Evolutionary conservation across 257 asterid species (phyloP), one percentile per base, ranked within the genome.

Genomic region (Nicotiana otophora): DNA sequence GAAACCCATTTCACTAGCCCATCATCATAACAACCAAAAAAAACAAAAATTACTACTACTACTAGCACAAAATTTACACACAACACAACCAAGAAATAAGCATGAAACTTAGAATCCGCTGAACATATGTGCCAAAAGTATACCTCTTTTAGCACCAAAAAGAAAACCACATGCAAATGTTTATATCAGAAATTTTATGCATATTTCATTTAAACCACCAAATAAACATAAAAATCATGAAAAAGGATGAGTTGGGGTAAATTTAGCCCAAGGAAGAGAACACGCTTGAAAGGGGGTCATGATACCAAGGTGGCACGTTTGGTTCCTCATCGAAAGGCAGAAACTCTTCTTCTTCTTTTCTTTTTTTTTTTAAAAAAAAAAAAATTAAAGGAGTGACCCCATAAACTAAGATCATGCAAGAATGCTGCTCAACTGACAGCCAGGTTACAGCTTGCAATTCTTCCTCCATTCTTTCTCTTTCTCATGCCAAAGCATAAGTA

Each of bases 221-320:
- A 16, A 16, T 0, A 1, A 0, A 10, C 20, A 31, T 7, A 5
- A 20, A 70, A 46, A 36, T 36, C 34, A 11, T 14, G 48, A 15
- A 72, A 72, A 81, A 2, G 48, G 11, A 7, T 42, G 51, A 81
- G 16, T 77, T 61, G 19, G 64, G 26, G 53, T 19, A 53, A 26
- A 58, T 78, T 81, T 57, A 57, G 83, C 77, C 84, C 82, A 42
- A 46, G 34, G 82, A 86, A 69, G 8, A 72, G 70, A 82, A 88
- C 95, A 91, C 89, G 89, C 91, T 85, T 61, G 55, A 91, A 84
- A 6, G 20, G 82, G 86, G 88, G 90, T 92, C 86, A 92, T 93
- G 85, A 93, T 94, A 80, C 78, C 90, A 77, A 84, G 57, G 83
- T 81, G 95, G 92, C 97, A 94, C 95, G 94, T 92, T 94, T 92